These are phyloP conservation scores for Mycena leptocephala DNA, from an alignment of 768 basidiomycete species.

Conservation along the genomic window DNA sequence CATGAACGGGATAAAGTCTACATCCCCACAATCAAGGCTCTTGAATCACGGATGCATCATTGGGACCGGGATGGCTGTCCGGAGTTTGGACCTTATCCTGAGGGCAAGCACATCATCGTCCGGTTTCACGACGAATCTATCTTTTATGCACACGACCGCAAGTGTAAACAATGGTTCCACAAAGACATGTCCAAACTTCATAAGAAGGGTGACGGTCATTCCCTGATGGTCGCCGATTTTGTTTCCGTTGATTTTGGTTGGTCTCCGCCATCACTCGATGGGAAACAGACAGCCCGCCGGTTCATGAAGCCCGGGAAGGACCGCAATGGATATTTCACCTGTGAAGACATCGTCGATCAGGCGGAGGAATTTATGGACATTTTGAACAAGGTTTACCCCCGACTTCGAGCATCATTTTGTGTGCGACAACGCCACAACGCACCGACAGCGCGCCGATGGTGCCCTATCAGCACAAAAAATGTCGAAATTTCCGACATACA, in stretches of 20 bases:
- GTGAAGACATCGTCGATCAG: neutral
- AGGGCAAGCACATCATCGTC: neutral
- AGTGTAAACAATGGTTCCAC: slow-evolving; percentile 42
- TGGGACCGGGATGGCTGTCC: neutral
- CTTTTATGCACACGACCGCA: slow-evolving; percentile 52
- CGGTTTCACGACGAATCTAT: slow-evolving; percentile 48
- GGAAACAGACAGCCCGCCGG: neutral
- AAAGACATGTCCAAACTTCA: neutral
- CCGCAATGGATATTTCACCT: slow-evolving; percentile 1
- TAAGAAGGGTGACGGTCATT: neutral
- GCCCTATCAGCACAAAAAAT: neutral
- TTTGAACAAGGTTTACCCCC: neutral
- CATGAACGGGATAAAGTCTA: neutral
- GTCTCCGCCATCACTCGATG: neutral
- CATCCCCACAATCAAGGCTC: neutral
- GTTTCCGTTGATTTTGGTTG: slow-evolving; percentile 11
- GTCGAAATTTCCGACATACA: neutral
- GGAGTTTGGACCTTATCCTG: neutral
- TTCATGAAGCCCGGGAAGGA: slow-evolving; percentile 6
- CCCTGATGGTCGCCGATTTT: slow-evolving; percentile 9
- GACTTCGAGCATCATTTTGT: neutral
- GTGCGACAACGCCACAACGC: slow-evolving; percentile 2
- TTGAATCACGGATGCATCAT: neutral
- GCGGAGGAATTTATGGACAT: neutral
- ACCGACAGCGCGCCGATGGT: neutral